A percentile compares a stretch with the other conserved stretches of the same genome.
These are phyloP conservation scores for Eutrema yunnanense DNA, from an alignment of 345 rosid genomes.

Conservation along the genomic window DNA sequence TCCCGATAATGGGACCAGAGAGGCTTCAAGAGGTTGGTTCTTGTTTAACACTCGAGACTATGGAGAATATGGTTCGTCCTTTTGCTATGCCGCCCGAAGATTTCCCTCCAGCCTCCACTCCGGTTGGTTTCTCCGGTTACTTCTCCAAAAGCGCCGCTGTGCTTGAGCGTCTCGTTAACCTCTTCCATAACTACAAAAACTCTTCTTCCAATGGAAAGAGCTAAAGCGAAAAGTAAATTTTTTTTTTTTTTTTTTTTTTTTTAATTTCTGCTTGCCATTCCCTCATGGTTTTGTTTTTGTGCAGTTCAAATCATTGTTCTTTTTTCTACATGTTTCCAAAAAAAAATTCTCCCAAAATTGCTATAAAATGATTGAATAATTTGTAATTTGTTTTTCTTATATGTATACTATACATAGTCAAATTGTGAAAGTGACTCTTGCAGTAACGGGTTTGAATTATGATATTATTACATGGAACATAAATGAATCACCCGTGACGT, in stretches of 20 bases:
- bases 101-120: constrained; percentile 86
- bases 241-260: not conserved
- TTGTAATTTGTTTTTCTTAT: not conserved
- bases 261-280: not conserved
- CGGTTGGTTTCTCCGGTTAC: constrained; percentile 96
- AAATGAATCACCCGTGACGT: constrained; percentile 17
- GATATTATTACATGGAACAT: constrained; percentile 9
- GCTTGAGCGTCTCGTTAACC: constrained; percentile 72
- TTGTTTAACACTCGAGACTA: constrained; percentile 77
- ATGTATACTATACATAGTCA: not conserved
- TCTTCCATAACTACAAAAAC: constrained; percentile 68
- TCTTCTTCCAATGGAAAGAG: constrained; percentile 34
- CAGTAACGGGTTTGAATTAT: not conserved
- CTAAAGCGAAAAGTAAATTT: not conserved
- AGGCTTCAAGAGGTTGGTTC: constrained; percentile 92
- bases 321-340: not conserved
- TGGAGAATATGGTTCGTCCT: constrained; percentile 88
- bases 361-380: not conserved
- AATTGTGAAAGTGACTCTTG: not conserved
- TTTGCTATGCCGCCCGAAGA: constrained; percentile 99
- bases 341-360: not conserved
- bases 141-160: constrained; percentile 92
- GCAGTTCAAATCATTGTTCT: constrained; percentile 9
- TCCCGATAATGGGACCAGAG: constrained; percentile 98
- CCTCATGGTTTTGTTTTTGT: not conserved